Evolutionary conservation across 129 eudicot genomes (phyloP), one percentile per base, ranked within the genome.

Genomic region (Escallonia herrerae): DNA sequence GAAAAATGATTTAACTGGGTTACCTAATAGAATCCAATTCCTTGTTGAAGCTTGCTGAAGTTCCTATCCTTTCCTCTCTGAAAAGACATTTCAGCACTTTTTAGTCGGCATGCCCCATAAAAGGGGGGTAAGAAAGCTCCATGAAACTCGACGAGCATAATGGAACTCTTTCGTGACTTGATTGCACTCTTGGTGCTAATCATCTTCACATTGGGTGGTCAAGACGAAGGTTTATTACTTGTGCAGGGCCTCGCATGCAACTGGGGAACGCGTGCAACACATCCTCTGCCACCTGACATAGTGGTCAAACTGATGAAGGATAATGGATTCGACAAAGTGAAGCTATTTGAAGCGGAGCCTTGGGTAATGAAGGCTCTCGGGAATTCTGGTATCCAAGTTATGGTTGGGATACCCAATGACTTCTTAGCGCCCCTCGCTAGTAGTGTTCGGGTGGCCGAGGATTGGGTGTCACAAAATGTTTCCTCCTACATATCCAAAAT

Each of bases 401-500:
- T 94, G 99, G 85, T 94, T 8, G 99, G 99, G 40, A 94, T 94
- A 37, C 99, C 99, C 5, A 94, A 94, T 40, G 97, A 94, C 43
- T 65, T 94, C 49, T 65, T 94, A 62, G 95, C 80, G 3, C 83
- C 85, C 52, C 45, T 94, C 56, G 90, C 99, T 2, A 73, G 79
- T 22, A 81, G 93, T 55, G 99, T 94, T 50, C 52, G 71, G 2
- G 81, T 69, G 74, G 97, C 99, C 15, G 88, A 83, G 42, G 67
- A 78, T 37, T 94, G 99, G 99, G 99, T 94, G 1, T 3, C 65
- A 0, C 81, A 74, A 48, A 94, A 94, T 75, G 88, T 94, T 54
- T 89, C 99, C 3, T 49, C 81, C 0, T 94, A 72, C 54, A 72
- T 89, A 37, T 83, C 99, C 47, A 76, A 57, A 4, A 12, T 60